Evolutionary conservation across 805 yeast genomes (phyloP), one percentile per base, ranked within the genome.

Genomic region (Isabelozyma rhagii): DNA sequence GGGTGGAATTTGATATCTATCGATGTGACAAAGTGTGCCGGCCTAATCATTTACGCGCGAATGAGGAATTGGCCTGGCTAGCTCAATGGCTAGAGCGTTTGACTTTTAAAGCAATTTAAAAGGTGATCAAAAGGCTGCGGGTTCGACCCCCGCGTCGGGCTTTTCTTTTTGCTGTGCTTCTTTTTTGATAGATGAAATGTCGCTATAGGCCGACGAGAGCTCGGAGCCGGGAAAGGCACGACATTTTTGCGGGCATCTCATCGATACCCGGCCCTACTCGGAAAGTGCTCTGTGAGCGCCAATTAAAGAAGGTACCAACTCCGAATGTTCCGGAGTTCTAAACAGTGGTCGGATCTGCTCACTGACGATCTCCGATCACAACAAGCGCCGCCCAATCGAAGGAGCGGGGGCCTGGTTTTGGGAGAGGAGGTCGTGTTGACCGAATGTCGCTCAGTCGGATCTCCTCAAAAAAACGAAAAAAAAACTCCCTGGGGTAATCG

Each of bases 121-220:
- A 34, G 21, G 51, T 15, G 41, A 56, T 55, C 58, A 54, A 55
- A 56, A 55, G 59, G 59, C 51, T 56, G 59, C 59, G 59, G 59
- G 57, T 54, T 56, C 59, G 59, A 56, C 49, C 49, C 59, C 59
- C 59, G 59, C 59, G 56, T 54, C 59, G 57, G 59, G 59, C 59
- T 56, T 44, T 15, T 17, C 48, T 46, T 49, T 51, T 46, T 39
- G 21, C 17, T 45, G 29, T 41, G 14, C 7, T 17, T n/a, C 21
- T 31, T 36, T 17, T 27, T 31, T 21, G 25, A 4, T 21, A 15
- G 25, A 5, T 21, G 25, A 21, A 21, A 21, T 21, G 25, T 21
- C 25, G 25, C 25, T 21, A 21, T 6, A 4, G 6, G 25, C 25
- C 25, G 25, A 21, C 4, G 17, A 15, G 17, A 2, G 25, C 25